These are phyloP conservation scores for Fusarium decemcellulare DNA, from an alignment of 2,329 filamentous ascomycete genomes.

Conservation along the genomic window DNA sequence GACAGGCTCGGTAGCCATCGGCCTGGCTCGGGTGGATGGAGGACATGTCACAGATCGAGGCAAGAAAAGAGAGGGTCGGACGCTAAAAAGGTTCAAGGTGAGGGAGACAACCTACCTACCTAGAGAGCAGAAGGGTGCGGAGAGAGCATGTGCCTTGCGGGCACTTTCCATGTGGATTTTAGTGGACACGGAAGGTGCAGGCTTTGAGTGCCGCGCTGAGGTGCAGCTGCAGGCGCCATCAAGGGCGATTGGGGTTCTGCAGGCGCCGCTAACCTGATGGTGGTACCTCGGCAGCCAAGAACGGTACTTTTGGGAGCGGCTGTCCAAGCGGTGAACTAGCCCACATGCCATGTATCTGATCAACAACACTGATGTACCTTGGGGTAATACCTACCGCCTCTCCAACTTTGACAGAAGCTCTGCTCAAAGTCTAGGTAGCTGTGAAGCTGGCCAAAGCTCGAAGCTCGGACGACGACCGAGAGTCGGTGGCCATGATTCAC, in stretches of 20 bases:
- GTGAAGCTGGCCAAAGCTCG: slow-evolving; percentile 1
- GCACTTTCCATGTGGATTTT: slow-evolving; percentile 20
- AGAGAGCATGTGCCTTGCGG: slow-evolving; percentile 18
- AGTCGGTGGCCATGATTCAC: background rate
- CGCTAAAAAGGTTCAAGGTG: slow-evolving; percentile 27
- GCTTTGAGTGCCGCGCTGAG: background rate
- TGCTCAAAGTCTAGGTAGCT: background rate
- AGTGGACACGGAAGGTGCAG: slow-evolving; percentile 4
- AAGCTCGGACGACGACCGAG: slow-evolving; percentile 34
- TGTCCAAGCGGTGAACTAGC: too few relatives aligned
- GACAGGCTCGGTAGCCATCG: slow-evolving; percentile 50
- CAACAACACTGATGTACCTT: too few relatives aligned
- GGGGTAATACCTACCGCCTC: too few relatives aligned
- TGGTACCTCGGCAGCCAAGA: too few relatives aligned
- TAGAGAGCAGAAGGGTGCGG: slow-evolving; percentile 4
- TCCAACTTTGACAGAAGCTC: too few relatives aligned
- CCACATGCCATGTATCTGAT: too few relatives aligned
- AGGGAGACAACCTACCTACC: background rate
- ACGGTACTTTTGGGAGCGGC: too few relatives aligned
- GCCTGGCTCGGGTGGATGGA: slow-evolving; percentile 55
- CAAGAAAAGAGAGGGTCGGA: slow-evolving; percentile 23
- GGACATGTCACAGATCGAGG: slow-evolving; percentile 20
- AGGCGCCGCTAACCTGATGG: too few relatives aligned
- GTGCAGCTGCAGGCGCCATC: slow-evolving; percentile 5
- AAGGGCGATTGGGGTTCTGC: background rate